phyloP scores from a whole-genome alignment of 1,284 basidiomycete species.

The Peniophora sp. region DNA sequence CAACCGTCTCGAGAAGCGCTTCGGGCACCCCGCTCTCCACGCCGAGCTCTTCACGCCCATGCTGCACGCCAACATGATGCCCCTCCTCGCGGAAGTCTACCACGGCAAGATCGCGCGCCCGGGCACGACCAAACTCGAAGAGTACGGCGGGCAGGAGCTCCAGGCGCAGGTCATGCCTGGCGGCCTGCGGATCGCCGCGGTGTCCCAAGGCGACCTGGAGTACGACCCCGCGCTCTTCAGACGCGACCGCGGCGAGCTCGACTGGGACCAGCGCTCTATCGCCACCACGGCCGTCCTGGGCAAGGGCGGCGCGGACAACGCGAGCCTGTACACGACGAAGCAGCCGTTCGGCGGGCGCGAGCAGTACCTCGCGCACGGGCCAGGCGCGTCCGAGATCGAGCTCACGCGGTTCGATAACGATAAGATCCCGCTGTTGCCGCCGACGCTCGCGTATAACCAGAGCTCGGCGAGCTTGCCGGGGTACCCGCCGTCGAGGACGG shows the following conservation, averaged over 20 bases:
- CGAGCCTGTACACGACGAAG: conserved; percentile 37
- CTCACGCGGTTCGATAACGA: conserved; percentile 48
- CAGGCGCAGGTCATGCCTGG: conserved; percentile 64
- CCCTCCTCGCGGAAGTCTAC: conserved; percentile 66
- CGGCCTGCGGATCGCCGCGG: conserved; percentile 71
- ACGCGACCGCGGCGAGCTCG: conserved; percentile 70
- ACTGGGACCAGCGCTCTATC: conserved; percentile 72
- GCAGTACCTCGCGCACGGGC: conserved; percentile 43
- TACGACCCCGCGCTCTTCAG: conserved; percentile 69
- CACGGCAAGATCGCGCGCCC: conserved; percentile 59
- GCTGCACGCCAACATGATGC: conserved; percentile 82
- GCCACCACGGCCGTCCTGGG: conserved; percentile 49
- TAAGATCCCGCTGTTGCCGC: conserved; percentile 43
- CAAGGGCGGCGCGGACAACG: conserved; percentile 21
- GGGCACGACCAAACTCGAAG: conserved; percentile 52
- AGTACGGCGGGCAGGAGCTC: conserved; percentile 69
- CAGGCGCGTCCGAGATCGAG: conserved; percentile 41
- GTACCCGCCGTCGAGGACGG: conserved; percentile 2
- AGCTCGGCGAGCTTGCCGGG: conserved; percentile 7
- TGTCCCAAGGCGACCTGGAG: conserved; percentile 64
- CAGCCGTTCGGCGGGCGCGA: conserved; percentile 43
- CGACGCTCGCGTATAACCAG: neutral
- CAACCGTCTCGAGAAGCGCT: conserved; percentile 72
- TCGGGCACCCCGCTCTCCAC: conserved; percentile 80
- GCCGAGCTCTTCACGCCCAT: conserved; percentile 80